Percentiles rank a stretch among this genome's conserved stretches.
Conservation (phyloP, 1,139 yeast genomes). For the Kodamaea derodonti region DNA sequence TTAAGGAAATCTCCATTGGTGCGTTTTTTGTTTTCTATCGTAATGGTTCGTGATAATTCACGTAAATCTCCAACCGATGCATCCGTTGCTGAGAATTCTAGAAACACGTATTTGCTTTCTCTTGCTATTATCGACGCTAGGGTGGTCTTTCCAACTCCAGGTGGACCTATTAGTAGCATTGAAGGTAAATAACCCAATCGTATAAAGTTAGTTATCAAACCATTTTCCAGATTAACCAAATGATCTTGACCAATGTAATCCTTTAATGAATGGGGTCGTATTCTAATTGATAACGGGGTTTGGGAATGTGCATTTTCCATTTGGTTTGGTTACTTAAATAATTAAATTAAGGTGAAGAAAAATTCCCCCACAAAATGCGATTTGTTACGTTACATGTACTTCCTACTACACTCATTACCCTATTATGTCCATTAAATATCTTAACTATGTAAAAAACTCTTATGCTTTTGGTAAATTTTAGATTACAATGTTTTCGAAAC, state of each 20-base stretch:
- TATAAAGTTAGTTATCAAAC: constrained; percentile 30
- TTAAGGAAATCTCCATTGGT: constrained; percentile 13
- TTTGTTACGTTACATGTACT: too few species aligned
- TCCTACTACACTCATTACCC: too few species aligned
- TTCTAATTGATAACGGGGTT: constrained; percentile 21
- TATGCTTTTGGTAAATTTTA: too few species aligned
- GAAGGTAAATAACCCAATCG: constrained; percentile 40
- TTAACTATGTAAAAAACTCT: too few species aligned
- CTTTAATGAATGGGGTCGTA: constrained; percentile 25
- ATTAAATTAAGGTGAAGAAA: constrained; percentile 1
- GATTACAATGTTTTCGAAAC: too few species aligned
- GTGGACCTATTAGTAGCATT: constrained; percentile 43
- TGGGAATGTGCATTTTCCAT: too few species aligned
- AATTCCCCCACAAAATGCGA: too few species aligned
- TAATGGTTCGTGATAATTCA: constrained; percentile 22
- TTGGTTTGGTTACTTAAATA: too few species aligned
- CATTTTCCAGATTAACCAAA: constrained; percentile 24
- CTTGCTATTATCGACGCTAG: constrained; percentile 36
- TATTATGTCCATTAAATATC: too few species aligned
- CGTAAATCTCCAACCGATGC: constrained; percentile 29
- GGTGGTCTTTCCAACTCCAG: constrained; percentile 47
- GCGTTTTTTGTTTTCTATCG: constrained; percentile 22
- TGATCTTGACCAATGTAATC: constrained; percentile 40
- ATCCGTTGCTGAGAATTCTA: constrained; percentile 41
- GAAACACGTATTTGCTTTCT: constrained; percentile 32